These are phyloP conservation scores for Cryptosporidium andersoni DNA, from an alignment of 169 alveolate genomes.

Conservation along the genomic window DNA sequence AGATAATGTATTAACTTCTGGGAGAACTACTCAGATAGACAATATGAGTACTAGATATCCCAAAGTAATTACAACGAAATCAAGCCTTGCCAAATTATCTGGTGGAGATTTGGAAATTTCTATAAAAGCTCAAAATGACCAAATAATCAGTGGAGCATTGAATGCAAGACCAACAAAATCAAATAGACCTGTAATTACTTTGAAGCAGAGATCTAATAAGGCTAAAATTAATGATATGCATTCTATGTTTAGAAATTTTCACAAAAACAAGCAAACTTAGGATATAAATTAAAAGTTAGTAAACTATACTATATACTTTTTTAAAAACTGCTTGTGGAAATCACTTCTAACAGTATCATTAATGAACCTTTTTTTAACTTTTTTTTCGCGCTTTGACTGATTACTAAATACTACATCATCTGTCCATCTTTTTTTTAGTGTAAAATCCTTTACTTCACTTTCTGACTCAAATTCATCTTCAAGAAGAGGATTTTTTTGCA, in stretches of 20 bases:
- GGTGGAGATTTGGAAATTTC: conserved; percentile 6
- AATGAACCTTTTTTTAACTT: conserved; percentile 39
- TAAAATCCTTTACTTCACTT: conserved; percentile 5
- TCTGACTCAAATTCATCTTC: background rate
- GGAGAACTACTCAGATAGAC: conserved; percentile 2
- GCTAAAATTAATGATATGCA: conserved; percentile 66
- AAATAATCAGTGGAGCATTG: background rate
- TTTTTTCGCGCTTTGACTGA: conserved; percentile 6
- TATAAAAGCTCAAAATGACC: background rate
- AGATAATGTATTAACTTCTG: conserved; percentile 17
- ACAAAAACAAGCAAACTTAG: conserved; percentile 12
- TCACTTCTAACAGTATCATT: conserved; percentile 53
- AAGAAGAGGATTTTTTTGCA: conserved; percentile 41
- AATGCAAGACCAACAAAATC: background rate
- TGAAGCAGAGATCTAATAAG: conserved; percentile 16
- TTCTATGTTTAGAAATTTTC: conserved; percentile 55
- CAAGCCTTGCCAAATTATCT: conserved; percentile 31
- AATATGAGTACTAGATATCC: background rate
- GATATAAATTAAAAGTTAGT: background rate
- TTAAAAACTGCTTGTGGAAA: conserved; percentile 38
- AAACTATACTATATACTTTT: conserved; percentile 16
- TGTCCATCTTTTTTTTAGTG: conserved; percentile 55
- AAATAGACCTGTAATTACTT: conserved; percentile 38
- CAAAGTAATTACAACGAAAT: conserved; percentile 3
- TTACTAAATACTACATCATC: conserved; percentile 65